Base-by-base conservation (phyloP, 768 basidiomycete genomes). In the Cystofilobasidium capitatum region DNA sequence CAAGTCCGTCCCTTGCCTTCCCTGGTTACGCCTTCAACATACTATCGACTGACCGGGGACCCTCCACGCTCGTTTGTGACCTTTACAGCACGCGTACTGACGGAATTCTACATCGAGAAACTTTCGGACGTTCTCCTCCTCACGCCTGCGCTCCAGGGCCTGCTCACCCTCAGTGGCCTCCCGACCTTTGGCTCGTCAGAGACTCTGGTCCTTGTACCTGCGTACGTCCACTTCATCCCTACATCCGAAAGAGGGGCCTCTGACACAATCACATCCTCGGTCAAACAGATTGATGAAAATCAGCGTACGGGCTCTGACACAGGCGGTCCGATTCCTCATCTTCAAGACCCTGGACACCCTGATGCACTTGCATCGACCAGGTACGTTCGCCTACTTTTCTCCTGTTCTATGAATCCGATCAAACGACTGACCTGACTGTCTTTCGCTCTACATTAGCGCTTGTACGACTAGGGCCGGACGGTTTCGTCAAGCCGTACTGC, bases 111-210 rank as follows among this genome's bases (percentile, higher is more conserved):
- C 74, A 83, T 84, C 72, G 85, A 84, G 64, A 96, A 94, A 77
- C 79, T 96, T 62, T 88, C 89, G 67, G 92, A 96, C 74, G 82
- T 83, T 5, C 86, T 89, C 71, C 88, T 89, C 10, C 82, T 93
- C 42, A 84, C 90, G 5, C 88, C 89, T 0, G 85, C 91, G 0
- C 80, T 96, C 44, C 82, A 82, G 63, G 94, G 91, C 0, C 80
- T 98, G 8, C 80, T 81, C 12, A 81, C 84, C 0, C 79, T 98
- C 37, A 84, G 83, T 5, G 77, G 80, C 14, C 80, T 87, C 54
- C 81, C 88, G 0, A 79, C 81, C 0, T 86, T 89, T 70, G 83
- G 83, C 12, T 78, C 85, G 13, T 78, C 78, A 1, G 90, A 94
- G 70, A 85, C 84, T 0, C 58, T 39, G 36, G 36, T n/a, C 13